A percentile compares a stretch with the other conserved stretches of the same genome.
These are phyloP conservation scores for Zizania latifolia DNA, from an alignment of 176 grass and related monocot genomes.

Conservation along the genomic window DNA sequence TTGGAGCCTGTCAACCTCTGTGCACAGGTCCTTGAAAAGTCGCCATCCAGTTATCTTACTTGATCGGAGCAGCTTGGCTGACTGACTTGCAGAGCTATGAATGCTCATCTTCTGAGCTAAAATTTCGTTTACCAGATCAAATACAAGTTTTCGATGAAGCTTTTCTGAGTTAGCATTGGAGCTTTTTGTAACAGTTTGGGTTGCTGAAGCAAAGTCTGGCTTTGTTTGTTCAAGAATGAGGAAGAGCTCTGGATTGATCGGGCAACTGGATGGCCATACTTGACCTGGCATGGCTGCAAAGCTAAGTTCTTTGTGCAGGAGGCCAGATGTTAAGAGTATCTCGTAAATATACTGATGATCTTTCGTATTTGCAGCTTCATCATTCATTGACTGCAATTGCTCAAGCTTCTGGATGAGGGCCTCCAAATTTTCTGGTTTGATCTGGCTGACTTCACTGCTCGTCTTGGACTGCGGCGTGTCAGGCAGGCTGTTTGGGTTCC, in stretches of 20 bases:
- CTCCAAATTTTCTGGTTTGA: constrained; percentile 67
- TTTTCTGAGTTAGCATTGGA: constrained; percentile 39
- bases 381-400: constrained; percentile 49
- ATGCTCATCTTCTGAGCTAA: constrained; percentile 55
- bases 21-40: constrained; percentile 68
- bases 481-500: constrained; percentile 56
- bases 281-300: constrained; percentile 42
- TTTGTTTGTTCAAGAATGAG: constrained; percentile 83
- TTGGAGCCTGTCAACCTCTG: constrained; percentile 53
- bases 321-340: constrained; percentile 72
- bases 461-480: constrained; percentile 58
- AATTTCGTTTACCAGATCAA: constrained; percentile 77
- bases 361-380: constrained; percentile 43
- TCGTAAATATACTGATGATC: constrained; percentile 82
- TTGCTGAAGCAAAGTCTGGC: constrained; percentile 7
- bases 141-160: constrained; percentile 61
- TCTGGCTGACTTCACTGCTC: constrained; percentile 51
- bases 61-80: constrained; percentile 24
- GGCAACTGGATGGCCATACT: constrained; percentile 30
- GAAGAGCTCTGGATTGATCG: constrained; percentile 81
- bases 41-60: constrained; percentile 50
- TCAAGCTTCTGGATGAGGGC: constrained; percentile 71
- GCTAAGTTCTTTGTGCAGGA: constrained; percentile 51
- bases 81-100: not conserved
- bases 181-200: constrained; percentile 10